Evolutionary conservation across 805 yeast species (phyloP).

Genomic region (Pichia deserticola): DNA sequence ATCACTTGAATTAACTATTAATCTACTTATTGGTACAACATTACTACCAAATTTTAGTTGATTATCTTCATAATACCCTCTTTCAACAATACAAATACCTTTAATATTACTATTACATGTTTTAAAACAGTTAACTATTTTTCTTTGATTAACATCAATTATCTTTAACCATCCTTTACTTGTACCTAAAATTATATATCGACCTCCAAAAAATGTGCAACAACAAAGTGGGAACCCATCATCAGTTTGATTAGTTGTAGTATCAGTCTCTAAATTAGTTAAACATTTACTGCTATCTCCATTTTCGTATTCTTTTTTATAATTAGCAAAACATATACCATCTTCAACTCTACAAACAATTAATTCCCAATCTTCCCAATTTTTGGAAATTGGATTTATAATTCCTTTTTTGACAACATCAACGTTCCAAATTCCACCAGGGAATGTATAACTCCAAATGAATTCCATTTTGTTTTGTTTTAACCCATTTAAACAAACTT

Average conservation of each 20-base stretch:
- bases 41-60: constrained; percentile 3
- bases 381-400: neutral
- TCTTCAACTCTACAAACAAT: constrained; percentile 4
- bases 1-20: constrained; percentile 75
- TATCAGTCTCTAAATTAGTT: constrained; percentile 13
- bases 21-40: constrained; percentile 35
- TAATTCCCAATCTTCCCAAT: constrained; percentile 3
- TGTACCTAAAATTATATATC: constrained; percentile 63
- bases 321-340: constrained; percentile 2
- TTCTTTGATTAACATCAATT: constrained; percentile 21
- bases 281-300: constrained; percentile 13
- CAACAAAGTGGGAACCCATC: constrained; percentile 8
- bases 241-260: neutral
- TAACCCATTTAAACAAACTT: constrained; percentile 74
- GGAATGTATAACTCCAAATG: constrained; percentile 6
- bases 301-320: neutral
- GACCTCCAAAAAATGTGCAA: constrained; percentile 33
- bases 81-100: constrained; percentile 50
- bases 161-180: constrained; percentile 72
- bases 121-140: constrained; percentile 37
- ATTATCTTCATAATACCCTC: constrained; percentile 14
- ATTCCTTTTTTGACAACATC: neutral
- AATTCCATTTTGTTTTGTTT: constrained; percentile 29
- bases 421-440: constrained; percentile 12
- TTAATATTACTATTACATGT: constrained; percentile 68